These are phyloP conservation scores for Paecilomyces formosus DNA, from an alignment of 2,329 filamentous ascomycete genomes.

Conservation along the genomic window DNA sequence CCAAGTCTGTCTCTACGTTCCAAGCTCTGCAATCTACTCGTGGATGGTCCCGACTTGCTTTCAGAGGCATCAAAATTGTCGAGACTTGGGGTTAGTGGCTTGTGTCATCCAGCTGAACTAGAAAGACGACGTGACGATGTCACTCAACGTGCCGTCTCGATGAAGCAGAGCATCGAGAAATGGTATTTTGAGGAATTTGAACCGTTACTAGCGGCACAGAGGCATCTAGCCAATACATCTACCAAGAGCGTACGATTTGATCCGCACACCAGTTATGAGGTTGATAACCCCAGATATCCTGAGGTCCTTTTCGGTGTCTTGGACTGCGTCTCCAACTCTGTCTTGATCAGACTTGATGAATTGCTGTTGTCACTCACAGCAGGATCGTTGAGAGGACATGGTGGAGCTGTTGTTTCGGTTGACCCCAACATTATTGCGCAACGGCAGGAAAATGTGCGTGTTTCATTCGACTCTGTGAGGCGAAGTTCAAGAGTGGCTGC, in stretches of 20 bases:
- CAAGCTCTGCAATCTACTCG: conserved; percentile 7
- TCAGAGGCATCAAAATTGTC: conserved; percentile 1
- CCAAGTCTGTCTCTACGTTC: conserved; percentile 5
- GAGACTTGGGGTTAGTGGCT: neutral
- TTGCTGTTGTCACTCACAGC: conserved; percentile 1
- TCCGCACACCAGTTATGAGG: neutral
- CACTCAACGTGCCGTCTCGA: neutral
- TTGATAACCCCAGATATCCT: neutral
- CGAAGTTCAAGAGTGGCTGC: conserved; percentile 1
- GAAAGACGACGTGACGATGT: neutral
- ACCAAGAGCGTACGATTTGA: neutral
- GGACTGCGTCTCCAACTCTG: conserved; percentile 7
- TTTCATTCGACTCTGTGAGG: conserved; percentile 1
- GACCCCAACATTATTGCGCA: neutral
- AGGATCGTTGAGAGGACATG: neutral
- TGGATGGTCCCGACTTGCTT: conserved; percentile 7
- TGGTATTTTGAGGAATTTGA: conserved; percentile 1
- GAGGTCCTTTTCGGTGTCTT: conserved; percentile 3
- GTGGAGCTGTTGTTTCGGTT: neutral
- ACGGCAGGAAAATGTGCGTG: neutral
- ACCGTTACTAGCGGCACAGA: conserved; percentile 3
- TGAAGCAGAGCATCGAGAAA: neutral
- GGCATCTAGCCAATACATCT: neutral
- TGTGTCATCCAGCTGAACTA: neutral
- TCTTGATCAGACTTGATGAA: conserved; percentile 4